Conservation (phyloP, 2,329 filamentous ascomycete genomes). For the Gyromitra esculenta region DNA sequence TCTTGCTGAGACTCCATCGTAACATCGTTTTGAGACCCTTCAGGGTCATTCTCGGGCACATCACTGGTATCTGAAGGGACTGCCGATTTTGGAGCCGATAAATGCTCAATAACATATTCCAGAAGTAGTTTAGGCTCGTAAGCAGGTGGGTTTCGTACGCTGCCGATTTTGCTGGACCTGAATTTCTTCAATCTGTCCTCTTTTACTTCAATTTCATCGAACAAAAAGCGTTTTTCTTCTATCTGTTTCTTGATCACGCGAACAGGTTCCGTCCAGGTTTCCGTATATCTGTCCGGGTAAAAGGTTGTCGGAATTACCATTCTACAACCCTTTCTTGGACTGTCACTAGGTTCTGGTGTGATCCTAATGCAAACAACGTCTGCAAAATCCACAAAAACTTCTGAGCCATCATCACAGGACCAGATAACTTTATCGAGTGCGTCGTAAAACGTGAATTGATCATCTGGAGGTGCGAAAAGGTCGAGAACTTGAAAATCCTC, state of each 20-base stretch:
- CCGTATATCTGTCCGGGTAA: conserved; percentile 57
- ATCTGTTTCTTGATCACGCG: conserved; percentile 53
- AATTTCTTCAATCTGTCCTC: conserved; percentile 55
- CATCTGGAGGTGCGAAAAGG: conserved; percentile 44
- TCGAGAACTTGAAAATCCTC: conserved; percentile 53
- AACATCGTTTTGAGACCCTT: conserved; percentile 3
- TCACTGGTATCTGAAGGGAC: conserved; percentile 1
- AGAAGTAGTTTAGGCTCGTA: conserved; percentile 49
- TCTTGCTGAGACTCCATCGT: conserved; percentile 27
- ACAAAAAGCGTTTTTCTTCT: conserved; percentile 51
- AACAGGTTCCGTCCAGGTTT: conserved; percentile 54
- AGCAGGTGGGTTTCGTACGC: conserved; percentile 30
- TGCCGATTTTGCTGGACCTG: conserved; percentile 46
- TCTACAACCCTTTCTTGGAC: conserved; percentile 48
- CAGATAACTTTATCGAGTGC: conserved; percentile 55
- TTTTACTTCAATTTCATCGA: conserved; percentile 54
- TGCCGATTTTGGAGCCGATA: conserved; percentile 28
- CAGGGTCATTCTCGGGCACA: conserved; percentile 27
- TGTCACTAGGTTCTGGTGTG: conserved; percentile 45
- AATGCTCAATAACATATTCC: conserved; percentile 42
- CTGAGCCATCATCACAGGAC: conserved; percentile 50
- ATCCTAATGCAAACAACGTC: conserved; percentile 55
- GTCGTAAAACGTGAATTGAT: conserved; percentile 55
- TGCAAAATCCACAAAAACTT: conserved; percentile 55
- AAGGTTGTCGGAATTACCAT: conserved; percentile 55